phyloP scores from a whole-genome alignment of 441 rosid genomes.

The Jatropha multifida region DNA sequence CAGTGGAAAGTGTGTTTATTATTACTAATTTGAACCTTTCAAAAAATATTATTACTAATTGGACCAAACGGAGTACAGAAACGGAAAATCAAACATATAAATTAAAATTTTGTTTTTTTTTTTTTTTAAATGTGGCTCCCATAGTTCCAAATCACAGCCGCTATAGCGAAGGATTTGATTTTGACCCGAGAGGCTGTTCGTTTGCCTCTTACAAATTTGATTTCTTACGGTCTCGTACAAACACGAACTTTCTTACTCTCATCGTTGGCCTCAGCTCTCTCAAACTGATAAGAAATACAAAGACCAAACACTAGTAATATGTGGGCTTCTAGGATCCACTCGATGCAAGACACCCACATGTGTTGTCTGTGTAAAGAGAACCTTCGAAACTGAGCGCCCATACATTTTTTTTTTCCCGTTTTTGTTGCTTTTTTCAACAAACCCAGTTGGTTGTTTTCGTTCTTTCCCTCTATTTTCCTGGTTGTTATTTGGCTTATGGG shows the following conservation, averaged over 20 bases:
- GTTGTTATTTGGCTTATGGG: conserved; percentile 15
- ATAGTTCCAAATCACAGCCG: neutral
- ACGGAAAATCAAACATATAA: neutral
- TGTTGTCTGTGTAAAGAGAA: conserved; percentile 2
- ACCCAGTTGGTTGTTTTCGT: neutral
- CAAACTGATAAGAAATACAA: conserved; percentile 27
- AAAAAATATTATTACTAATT: no score
- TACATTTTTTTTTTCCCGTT: conserved; percentile 6
- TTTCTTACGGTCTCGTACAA: neutral
- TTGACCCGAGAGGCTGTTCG: neutral
- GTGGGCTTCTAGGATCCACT: conserved; percentile 60
- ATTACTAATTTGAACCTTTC: no score
- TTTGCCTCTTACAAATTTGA: neutral
- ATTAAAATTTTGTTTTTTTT: neutral
- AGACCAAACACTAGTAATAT: conserved; percentile 18
- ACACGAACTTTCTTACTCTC: neutral
- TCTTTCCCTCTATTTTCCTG: neutral
- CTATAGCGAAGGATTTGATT: neutral
- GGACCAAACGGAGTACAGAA: no score
- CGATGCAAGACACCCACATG: conserved; percentile 26
- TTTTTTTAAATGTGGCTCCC: neutral
- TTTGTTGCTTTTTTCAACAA: conserved; percentile 8
- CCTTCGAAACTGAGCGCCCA: neutral
- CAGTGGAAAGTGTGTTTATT: no score
- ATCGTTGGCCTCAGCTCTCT: conserved; percentile 18